phyloP scores from a whole-genome alignment of 441 rosid genomes.

The Erodium chrysanthum region DNA sequence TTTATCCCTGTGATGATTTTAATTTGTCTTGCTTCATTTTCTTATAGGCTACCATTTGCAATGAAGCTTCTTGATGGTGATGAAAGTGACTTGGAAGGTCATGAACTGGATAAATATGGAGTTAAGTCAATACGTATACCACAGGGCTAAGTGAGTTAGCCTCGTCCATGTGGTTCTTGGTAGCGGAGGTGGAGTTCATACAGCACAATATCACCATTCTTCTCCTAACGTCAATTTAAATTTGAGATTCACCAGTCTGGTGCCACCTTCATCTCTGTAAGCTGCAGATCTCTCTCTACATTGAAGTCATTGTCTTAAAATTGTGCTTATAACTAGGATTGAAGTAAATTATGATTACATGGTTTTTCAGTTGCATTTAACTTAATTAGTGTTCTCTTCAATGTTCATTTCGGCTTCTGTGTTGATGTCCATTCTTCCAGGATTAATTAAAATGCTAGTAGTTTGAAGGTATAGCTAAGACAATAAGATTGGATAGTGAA shows the following conservation, averaged over 20 bases:
- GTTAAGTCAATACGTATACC: slow-evolving; percentile 38
- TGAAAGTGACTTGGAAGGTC: slow-evolving; percentile 72
- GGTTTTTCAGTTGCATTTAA: background rate
- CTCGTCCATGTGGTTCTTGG: no score
- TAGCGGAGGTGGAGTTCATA: no score
- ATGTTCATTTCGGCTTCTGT: background rate
- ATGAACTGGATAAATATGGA: slow-evolving; percentile 48
- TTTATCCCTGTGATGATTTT: background rate
- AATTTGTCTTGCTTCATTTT: background rate
- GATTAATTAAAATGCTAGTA: background rate
- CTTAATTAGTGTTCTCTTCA: background rate
- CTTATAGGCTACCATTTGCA: slow-evolving; percentile 35
- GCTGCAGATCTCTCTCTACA: no score
- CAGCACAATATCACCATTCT: no score
- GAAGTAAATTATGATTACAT: no score
- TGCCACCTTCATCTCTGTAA: no score
- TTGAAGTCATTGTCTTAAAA: no score
- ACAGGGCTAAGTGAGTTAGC: no score
- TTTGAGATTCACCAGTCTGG: no score
- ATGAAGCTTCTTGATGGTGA: slow-evolving; percentile 56
- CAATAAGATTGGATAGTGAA: background rate
- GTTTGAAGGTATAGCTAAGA: background rate
- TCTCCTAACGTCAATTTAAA: no score
- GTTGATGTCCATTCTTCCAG: no score
- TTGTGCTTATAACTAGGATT: no score